These are phyloP conservation scores for Erysimum cheiri DNA, from an alignment of 441 rosid species.

Conservation along the genomic window DNA sequence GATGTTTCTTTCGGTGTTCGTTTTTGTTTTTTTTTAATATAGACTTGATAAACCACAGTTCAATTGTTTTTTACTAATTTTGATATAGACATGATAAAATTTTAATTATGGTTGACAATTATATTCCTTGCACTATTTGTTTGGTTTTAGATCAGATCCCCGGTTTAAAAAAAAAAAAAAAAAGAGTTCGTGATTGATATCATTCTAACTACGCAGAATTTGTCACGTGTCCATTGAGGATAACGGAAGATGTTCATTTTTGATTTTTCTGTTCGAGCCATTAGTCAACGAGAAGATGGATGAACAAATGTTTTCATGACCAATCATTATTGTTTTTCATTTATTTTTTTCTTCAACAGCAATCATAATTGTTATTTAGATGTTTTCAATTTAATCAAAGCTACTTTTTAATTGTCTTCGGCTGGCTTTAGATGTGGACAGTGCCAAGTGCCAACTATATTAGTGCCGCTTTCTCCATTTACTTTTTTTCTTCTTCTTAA, in stretches of 20 bases:
- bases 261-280: background rate
- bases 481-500: conserved; percentile 21
- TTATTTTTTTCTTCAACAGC: background rate
- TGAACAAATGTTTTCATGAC: background rate
- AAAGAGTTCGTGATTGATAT: background rate
- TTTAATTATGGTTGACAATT: too few species aligned
- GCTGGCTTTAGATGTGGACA: conserved; percentile 30
- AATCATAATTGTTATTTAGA: background rate
- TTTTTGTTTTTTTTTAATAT: too few species aligned
- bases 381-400: conserved; percentile 20
- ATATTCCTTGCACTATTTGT: too few species aligned
- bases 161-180: too few species aligned
- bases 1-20: too few species aligned
- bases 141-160: too few species aligned
- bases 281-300: conserved; percentile 29
- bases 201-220: background rate
- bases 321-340: conserved; percentile 7
- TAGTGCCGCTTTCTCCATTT: conserved; percentile 17
- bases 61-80: too few species aligned
- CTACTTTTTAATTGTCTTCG: conserved; percentile 5
- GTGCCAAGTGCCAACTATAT: conserved; percentile 22
- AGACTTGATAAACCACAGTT: too few species aligned
- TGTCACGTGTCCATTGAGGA: conserved; percentile 14
- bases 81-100: too few species aligned
- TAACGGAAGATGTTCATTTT: background rate